Percentiles rank a stretch among this genome's conserved stretches.
Evolutionary conservation across 2,329 filamentous ascomycete species (phyloP).

Genomic region (Albophoma yamanashiensis): DNA sequence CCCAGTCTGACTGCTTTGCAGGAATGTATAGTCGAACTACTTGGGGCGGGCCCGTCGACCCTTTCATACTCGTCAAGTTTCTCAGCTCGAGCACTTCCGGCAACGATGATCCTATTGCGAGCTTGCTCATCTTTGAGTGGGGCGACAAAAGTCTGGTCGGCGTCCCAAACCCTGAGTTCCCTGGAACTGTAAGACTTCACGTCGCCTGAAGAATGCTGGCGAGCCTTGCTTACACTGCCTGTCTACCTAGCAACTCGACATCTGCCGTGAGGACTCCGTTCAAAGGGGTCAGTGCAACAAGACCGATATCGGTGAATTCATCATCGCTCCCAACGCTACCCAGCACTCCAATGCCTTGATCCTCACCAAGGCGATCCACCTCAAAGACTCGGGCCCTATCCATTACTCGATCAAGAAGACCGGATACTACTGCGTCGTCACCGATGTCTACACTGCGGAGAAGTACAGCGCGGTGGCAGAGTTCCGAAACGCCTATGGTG

Average conservation of each 20-base stretch:
- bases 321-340: constrained; percentile 67
- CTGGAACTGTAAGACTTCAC: constrained; percentile 13
- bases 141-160: constrained; percentile 73
- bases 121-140: constrained; percentile 91
- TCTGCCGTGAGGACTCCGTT: constrained; percentile 68
- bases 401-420: constrained; percentile 83
- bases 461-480: constrained; percentile 75
- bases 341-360: constrained; percentile 61
- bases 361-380: constrained; percentile 68
- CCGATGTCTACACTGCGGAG: constrained; percentile 54
- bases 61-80: constrained; percentile 82
- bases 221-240: not conserved
- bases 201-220: constrained; percentile 16
- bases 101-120: constrained; percentile 60
- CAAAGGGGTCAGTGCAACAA: constrained; percentile 60
- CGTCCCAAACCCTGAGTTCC: constrained; percentile 43
- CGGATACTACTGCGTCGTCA: constrained; percentile 91
- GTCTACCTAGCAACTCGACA: constrained; percentile 29
- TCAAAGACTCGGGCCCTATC: constrained; percentile 63
- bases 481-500: constrained; percentile 92
- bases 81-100: constrained; percentile 47
- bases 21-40: constrained; percentile 89
- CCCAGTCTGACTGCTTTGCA: constrained; percentile 10
- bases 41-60: constrained; percentile 82
- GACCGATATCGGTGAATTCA: constrained; percentile 74